Percentiles rank a stretch among this genome's conserved stretches.
phyloP scores from a whole-genome alignment of 306 rosid species.

The Castanea mollissima region DNA sequence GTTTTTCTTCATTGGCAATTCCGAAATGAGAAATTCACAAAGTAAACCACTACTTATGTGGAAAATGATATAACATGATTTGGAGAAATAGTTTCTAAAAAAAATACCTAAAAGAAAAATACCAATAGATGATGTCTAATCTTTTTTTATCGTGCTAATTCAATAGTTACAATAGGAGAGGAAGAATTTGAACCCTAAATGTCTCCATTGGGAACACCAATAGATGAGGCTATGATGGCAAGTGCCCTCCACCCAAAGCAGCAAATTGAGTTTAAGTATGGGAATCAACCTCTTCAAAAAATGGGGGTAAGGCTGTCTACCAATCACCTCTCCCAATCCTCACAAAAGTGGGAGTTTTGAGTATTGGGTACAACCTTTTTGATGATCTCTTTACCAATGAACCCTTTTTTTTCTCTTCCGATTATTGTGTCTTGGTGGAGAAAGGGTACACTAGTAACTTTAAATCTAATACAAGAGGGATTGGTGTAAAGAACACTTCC shows the following conservation, averaged over 20 bases:
- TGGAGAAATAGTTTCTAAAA: not conserved
- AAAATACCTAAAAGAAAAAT: not conserved
- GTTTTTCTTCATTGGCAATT: conserved; percentile 24
- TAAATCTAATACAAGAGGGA: not conserved
- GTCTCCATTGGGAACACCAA: too few species aligned
- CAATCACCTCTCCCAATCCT: too few species aligned
- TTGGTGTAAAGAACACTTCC: not conserved
- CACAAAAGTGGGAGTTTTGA: too few species aligned
- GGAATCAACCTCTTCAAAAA: too few species aligned
- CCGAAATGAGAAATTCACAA: conserved; percentile 27
- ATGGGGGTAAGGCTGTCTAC: too few species aligned
- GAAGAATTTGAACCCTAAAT: too few species aligned
- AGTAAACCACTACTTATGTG: conserved; percentile 6
- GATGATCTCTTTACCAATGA: not conserved
- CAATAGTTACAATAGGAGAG: too few species aligned
- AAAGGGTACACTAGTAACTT: not conserved
- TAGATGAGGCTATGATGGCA: not conserved
- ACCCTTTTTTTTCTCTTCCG: not conserved
- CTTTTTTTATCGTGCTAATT: too few species aligned
- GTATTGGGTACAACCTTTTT: too few species aligned
- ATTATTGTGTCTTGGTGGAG: not conserved
- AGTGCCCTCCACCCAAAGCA: too few species aligned
- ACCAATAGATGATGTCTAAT: not conserved
- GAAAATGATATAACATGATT: not conserved
- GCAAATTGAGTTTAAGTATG: too few species aligned